Percentiles rank a stretch among this genome's conserved stretches.
These are phyloP conservation scores for Phytophthora europaea DNA, from an alignment of 352 stramenopile genomes.

Conservation along the genomic window DNA sequence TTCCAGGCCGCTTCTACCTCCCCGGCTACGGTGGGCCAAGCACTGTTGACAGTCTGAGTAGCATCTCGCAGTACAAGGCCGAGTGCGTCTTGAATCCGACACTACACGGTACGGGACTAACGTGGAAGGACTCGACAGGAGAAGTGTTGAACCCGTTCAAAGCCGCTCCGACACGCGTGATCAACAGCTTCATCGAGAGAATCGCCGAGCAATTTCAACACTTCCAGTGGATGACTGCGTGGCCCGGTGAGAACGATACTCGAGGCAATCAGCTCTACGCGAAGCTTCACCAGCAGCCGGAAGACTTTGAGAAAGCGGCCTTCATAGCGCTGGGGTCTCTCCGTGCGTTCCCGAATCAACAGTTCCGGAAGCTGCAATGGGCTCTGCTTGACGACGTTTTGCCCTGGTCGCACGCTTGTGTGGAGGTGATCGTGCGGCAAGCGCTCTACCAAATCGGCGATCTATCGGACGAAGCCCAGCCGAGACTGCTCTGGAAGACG, in stretches of 20 bases:
- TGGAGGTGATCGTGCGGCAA: constrained; percentile 52
- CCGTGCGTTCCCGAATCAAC: constrained; percentile 58
- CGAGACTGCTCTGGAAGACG: neutral
- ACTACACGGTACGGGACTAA: constrained; percentile 24
- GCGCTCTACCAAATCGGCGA: constrained; percentile 26
- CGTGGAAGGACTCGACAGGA: constrained; percentile 39
- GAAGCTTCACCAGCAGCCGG: constrained; percentile 25
- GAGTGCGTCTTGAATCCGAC: constrained; percentile 58
- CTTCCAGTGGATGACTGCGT: constrained; percentile 60
- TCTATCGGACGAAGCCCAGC: neutral
- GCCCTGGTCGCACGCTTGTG: constrained; percentile 49
- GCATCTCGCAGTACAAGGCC: constrained; percentile 17
- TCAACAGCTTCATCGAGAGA: constrained; percentile 46
- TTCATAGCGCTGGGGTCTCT: constrained; percentile 51
- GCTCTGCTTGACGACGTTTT: constrained; percentile 51
- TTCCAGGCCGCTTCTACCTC: constrained; percentile 23
- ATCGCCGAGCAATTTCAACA: constrained; percentile 27
- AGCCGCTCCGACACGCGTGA: constrained; percentile 30
- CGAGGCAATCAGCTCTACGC: constrained; percentile 64
- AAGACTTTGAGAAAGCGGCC: constrained; percentile 34
- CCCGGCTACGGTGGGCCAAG: constrained; percentile 16
- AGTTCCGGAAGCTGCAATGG: constrained; percentile 57
- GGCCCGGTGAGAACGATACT: constrained; percentile 37
- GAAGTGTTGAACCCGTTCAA: constrained; percentile 52
- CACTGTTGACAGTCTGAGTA: constrained; percentile 26